phyloP scores from a whole-genome alignment of 2,329 filamentous ascomycete species.

The Fusarium sulawesiense region DNA sequence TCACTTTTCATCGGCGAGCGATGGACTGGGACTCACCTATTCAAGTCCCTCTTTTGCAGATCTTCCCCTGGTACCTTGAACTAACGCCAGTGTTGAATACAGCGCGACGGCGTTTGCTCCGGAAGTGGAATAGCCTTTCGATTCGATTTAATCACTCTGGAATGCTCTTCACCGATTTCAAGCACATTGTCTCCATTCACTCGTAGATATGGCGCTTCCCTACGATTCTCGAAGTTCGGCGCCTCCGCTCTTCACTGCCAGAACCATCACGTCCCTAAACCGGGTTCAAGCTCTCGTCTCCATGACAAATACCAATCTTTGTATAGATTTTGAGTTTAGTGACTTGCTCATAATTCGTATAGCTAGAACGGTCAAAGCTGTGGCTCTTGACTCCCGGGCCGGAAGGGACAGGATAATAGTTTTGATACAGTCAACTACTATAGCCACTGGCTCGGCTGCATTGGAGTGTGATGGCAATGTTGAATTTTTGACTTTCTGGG shows the following conservation, averaged over 20 bases:
- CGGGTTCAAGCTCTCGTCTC: neutral
- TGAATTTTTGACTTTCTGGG: neutral
- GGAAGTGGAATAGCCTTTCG: constrained; percentile 7
- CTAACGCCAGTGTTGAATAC: neutral
- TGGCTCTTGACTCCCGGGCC: constrained; percentile 5
- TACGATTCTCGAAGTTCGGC: constrained; percentile 25
- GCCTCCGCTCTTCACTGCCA: constrained; percentile 23
- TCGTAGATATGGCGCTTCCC: neutral
- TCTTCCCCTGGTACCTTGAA: constrained; percentile 26
- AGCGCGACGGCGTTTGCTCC: constrained; percentile 1
- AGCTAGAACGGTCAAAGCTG: neutral
- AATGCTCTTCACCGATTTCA: neutral
- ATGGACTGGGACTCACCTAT: neutral
- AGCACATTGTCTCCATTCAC: neutral
- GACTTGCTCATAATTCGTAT: neutral
- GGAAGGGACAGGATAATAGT: constrained; percentile 4
- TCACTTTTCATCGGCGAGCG: neutral
- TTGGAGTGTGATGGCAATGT: neutral
- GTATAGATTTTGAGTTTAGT: neutral
- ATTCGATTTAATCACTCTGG: neutral
- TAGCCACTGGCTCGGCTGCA: neutral
- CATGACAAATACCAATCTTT: constrained; percentile 26
- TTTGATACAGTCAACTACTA: neutral
- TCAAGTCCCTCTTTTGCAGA: neutral
- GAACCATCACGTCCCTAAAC: constrained; percentile 1